Conservation (phyloP, 768 basidiomycete genomes). For the Collybia sordida region DNA sequence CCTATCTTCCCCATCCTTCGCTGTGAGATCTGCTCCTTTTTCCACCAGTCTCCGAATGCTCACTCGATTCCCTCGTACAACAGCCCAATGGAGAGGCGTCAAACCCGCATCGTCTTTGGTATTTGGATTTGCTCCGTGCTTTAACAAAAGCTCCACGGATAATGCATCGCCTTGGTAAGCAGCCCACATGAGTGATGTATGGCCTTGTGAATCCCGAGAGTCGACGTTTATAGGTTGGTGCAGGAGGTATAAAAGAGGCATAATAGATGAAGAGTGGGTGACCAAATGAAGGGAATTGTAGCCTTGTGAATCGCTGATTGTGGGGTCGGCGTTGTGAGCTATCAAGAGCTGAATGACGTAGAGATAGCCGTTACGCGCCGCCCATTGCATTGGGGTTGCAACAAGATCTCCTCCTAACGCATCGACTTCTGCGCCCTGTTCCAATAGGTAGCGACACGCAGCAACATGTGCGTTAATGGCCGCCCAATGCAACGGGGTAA, state of each 20-base stretch:
- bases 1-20: conserved; percentile 81
- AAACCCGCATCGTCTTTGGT: conserved; percentile 80
- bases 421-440: conserved; percentile 94
- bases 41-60: conserved; percentile 85
- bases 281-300: conserved; percentile 96
- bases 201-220: conserved; percentile 86
- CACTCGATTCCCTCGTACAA: conserved; percentile 88
- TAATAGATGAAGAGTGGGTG: conserved; percentile 91
- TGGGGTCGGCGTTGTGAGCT: conserved; percentile 89
- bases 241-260: conserved; percentile 89
- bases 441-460: conserved; percentile 83
- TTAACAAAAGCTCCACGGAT: conserved; percentile 86
- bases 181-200: conserved; percentile 98
- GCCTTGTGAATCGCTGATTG: conserved; percentile 87
- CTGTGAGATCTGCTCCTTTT: conserved; percentile 78
- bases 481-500: conserved; percentile 97
- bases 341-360: conserved; percentile 94
- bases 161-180: conserved; percentile 98
- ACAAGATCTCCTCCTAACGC: conserved; percentile 91
- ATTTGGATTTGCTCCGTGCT: conserved; percentile 81
- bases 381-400: conserved; percentile 98
- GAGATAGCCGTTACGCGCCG: conserved; percentile 94
- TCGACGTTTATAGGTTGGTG: conserved; percentile 95
- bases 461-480: conserved; percentile 95
- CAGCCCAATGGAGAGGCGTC: conserved; percentile 95